Evolutionary conservation across 441 rosid species (phyloP).

Genomic region (Gossypium schwendimanii): DNA sequence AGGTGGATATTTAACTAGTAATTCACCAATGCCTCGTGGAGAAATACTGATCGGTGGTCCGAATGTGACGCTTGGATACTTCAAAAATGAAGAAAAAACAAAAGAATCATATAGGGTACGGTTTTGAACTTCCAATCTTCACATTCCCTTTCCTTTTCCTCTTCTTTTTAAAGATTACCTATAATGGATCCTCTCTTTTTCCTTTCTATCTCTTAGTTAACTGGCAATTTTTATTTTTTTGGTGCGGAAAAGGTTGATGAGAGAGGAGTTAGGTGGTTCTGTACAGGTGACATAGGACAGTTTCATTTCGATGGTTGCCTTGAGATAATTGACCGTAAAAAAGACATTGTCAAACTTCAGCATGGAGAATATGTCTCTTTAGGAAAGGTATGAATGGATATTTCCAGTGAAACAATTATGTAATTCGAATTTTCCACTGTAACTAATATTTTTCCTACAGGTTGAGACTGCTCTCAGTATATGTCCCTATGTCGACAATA

Average conservation of each 20-base stretch:
- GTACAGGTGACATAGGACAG: conserved; percentile 86
- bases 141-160: conserved; percentile 4
- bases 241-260: conserved; percentile 64
- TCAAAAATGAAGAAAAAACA: conserved; percentile 82
- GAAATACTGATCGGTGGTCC: conserved; percentile 96
- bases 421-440: neutral
- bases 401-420: neutral
- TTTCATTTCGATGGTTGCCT: conserved; percentile 93
- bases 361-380: conserved; percentile 95
- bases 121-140: neutral
- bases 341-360: conserved; percentile 94
- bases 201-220: neutral
- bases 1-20: conserved; percentile 71
- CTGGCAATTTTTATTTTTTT: conserved; percentile 6
- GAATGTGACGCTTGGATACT: conserved; percentile 78
- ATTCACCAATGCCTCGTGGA: conserved; percentile 92
- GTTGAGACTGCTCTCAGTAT: conserved; percentile 74
- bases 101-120: conserved; percentile 77
- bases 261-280: conserved; percentile 91
- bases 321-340: conserved; percentile 91
- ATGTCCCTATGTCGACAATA: conserved; percentile 64
- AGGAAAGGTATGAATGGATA: conserved; percentile 59
- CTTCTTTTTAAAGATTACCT: neutral
- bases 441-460: conserved; percentile 34
- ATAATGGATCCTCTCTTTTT: neutral